These are phyloP conservation scores for Linum usitatissimum DNA, from an alignment of 345 rosid species.

Conservation along the genomic window DNA sequence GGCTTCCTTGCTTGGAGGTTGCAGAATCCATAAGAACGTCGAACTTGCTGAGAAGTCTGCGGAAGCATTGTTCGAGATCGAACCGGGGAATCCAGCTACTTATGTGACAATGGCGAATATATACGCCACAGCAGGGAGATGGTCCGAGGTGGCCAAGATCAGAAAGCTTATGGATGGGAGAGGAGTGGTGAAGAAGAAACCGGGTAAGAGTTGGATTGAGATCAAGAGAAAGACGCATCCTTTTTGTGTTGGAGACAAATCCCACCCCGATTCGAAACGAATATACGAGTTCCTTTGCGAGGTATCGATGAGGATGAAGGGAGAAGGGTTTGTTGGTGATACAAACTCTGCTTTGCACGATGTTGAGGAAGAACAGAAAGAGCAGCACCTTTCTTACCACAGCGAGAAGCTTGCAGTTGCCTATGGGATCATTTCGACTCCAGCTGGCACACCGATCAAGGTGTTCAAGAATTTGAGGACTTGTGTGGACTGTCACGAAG, in stretches of 20 bases:
- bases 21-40: slow-evolving; percentile 63
- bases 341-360: slow-evolving; percentile 70
- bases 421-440: slow-evolving; percentile 61
- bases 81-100: slow-evolving; percentile 80
- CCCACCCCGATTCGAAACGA: slow-evolving; percentile 52
- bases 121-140: slow-evolving; percentile 61
- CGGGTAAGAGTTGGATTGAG: slow-evolving; percentile 80
- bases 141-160: slow-evolving; percentile 58
- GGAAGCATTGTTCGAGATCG: slow-evolving; percentile 60
- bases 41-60: slow-evolving; percentile 68
- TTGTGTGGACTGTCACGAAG: slow-evolving; percentile 83
- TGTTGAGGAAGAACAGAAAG: slow-evolving; percentile 87
- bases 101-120: slow-evolving; percentile 84
- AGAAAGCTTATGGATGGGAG: slow-evolving; percentile 51
- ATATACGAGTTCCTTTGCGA: slow-evolving; percentile 45
- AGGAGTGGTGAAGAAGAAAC: slow-evolving; percentile 61
- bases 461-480: slow-evolving; percentile 80
- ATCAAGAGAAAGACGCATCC: slow-evolving; percentile 48
- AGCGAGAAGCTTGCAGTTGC: slow-evolving; percentile 94
- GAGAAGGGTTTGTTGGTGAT: slow-evolving; percentile 74
- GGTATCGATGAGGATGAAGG: slow-evolving; percentile 56
- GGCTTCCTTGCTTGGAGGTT: slow-evolving; percentile 91
- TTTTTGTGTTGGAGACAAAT: slow-evolving; percentile 60
- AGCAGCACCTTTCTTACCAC: slow-evolving; percentile 69
- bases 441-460: slow-evolving; percentile 51